Base-by-base conservation (phyloP, 129 eudicot genomes). In the Glebionis coronaria region DNA sequence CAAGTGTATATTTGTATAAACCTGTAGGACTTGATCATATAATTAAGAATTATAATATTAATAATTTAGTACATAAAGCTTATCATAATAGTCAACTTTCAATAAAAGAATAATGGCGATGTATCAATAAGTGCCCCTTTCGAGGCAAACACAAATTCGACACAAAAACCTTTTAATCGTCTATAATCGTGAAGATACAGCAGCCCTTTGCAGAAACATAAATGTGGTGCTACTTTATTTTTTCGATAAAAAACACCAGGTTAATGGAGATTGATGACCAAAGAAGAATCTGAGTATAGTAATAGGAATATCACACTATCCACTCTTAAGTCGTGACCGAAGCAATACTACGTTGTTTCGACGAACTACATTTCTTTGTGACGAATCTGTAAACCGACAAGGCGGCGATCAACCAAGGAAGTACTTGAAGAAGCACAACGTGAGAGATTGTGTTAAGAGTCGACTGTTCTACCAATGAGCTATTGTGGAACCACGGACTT, bases 301-400 rank as follows among this genome's bases (percentile, higher is more conserved):
- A n/a, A n/a, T n/a, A n/a, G n/a, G n/a, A n/a, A n/a, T n/a, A n/a
- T n/a, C n/a, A n/a, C n/a, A n/a, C n/a, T n/a, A 4, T 12, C 87
- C 42, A 35, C 42, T 10, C 42, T 35, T 35, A 90, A 68, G 89
- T 91, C 14, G 90, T 81, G n/a, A 79, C 97, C 12, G 97, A 96
- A 70, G 88, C 82, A 57, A 72, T 65, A 55, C 64, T 82, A 6
- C 52, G 82, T 61, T 81, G 90, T 66, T 81, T 88, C 9, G 84
- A 83, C 23, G 85, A 79, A 76, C 97, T 91, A 80, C 78, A 89
- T 81, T 89, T 89, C 85, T 81, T 79, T 59, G 96, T 89, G 71
- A 89, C 78, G 79, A 89, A 89, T 83, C 93, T 89, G 85, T 69
- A 57, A 15, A 21, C 8, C 27, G 45, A 69, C 20, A 13, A n/a